These are phyloP conservation scores for Nakaseomyces bracarensis DNA, from an alignment of 1,139 yeast genomes.

Conservation along the genomic window DNA sequence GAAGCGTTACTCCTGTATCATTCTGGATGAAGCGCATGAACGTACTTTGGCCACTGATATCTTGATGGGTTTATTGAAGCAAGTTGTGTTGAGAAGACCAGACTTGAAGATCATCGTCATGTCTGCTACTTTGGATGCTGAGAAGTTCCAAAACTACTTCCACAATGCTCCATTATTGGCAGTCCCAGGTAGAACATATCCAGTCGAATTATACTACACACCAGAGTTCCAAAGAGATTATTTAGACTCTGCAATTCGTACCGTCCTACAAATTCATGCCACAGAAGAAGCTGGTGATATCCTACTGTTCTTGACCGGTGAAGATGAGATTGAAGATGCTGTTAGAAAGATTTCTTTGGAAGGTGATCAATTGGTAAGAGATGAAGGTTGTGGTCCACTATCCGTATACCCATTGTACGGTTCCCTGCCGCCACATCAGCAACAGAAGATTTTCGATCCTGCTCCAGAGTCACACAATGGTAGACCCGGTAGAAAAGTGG, in stretches of 20 bases:
- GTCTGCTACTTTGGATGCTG: conserved; percentile 98
- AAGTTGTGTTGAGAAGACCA: conserved; percentile 68
- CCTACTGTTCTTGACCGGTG: conserved; percentile 85
- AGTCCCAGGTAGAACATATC: conserved; percentile 96
- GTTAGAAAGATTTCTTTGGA: conserved; percentile 81
- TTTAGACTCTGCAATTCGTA: conserved; percentile 86
- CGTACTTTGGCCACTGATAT: conserved; percentile 95
- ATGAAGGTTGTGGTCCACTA: conserved; percentile 82
- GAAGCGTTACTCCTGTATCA: conserved; percentile 75
- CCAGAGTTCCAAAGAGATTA: conserved; percentile 95
- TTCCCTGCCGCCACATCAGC: conserved; percentile 91
- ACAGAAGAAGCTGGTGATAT: conserved; percentile 94
- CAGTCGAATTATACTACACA: conserved; percentile 93
- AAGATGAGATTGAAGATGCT: conserved; percentile 97
- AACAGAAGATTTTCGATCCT: conserved; percentile 84
- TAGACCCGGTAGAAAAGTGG: conserved; percentile 86
- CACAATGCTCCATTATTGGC: conserved; percentile 88
- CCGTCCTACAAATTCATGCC: conserved; percentile 93
- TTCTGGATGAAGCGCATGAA: conserved; percentile 97
- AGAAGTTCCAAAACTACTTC: conserved; percentile 85
- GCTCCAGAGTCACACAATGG: conserved; percentile 64
- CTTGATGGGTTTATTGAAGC: conserved; percentile 87
- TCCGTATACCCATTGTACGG: conserved; percentile 90
- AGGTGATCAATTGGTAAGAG: conserved; percentile 80
- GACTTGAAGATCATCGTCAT: conserved; percentile 87